phyloP scores from a whole-genome alignment of 2,329 filamentous ascomycete genomes.

The Fusarium sp. region DNA sequence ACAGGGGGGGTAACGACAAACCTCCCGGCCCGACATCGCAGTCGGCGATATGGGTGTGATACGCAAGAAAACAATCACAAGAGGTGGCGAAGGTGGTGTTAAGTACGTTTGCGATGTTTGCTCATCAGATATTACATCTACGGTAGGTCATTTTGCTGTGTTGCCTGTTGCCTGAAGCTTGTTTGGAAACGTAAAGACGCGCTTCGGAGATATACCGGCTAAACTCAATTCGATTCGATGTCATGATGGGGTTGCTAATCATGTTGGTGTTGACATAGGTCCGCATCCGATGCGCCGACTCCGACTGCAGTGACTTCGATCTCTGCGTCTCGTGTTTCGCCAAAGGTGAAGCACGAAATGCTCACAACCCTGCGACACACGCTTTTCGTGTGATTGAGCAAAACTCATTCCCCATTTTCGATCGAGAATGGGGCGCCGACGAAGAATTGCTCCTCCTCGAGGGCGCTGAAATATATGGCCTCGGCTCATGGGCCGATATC shows the following conservation, averaged over 20 bases:
- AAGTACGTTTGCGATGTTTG: constrained; percentile 99
- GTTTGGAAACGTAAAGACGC: constrained; percentile 9
- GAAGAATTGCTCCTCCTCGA: constrained; percentile 94
- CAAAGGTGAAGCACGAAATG: constrained; percentile 79
- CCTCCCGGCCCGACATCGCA: constrained; percentile 40
- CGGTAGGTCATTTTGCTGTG: constrained; percentile 66
- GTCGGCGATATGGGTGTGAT: constrained; percentile 82
- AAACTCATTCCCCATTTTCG: constrained; percentile 97
- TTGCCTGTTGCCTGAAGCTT: constrained; percentile 4
- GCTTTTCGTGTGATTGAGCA: constrained; percentile 95
- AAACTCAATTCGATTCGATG: constrained; percentile 24
- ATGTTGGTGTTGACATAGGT: constrained; percentile 64
- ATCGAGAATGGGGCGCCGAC: constrained; percentile 94
- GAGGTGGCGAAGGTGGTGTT: constrained; percentile 85
- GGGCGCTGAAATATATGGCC: constrained; percentile 93
- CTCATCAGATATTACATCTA: constrained; percentile 95
- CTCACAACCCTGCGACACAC: constrained; percentile 88
- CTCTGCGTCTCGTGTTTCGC: constrained; percentile 96
- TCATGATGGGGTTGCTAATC: constrained; percentile 39
- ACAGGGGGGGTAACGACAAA: constrained; percentile 40
- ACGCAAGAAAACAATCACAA: constrained; percentile 89
- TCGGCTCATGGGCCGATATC: constrained; percentile 98
- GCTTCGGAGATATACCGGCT: constrained; percentile 41
- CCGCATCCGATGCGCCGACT: constrained; percentile 89
- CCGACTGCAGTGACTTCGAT: constrained; percentile 90